phyloP scores from a whole-genome alignment of 208 protist genomes.

The Novymonas esmeraldas region DNA sequence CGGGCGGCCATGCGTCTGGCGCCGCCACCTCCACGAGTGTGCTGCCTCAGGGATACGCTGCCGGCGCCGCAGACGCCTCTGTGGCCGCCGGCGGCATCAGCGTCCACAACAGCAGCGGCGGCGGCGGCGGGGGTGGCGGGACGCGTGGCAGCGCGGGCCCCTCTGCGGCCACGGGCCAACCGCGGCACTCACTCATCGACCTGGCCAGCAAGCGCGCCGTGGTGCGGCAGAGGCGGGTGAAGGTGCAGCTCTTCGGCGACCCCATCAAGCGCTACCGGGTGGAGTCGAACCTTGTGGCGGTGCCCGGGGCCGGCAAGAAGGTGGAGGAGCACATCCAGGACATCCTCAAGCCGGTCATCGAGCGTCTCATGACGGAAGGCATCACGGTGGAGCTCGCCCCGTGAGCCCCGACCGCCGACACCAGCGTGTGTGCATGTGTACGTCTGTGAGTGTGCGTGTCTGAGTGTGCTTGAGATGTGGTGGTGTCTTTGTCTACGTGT shows the following conservation, averaged over 20 bases:
- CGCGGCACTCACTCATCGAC: slow-evolving; percentile 50
- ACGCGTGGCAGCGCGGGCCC: neutral
- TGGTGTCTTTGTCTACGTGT: no score
- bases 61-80: neutral
- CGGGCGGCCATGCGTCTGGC: neutral
- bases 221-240: slow-evolving; percentile 58
- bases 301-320: slow-evolving; percentile 75
- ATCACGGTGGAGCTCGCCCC: slow-evolving; percentile 44
- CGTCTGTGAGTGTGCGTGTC: neutral
- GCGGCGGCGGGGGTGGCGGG: no score
- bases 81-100: neutral
- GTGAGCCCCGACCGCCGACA: neutral
- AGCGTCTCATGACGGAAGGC: slow-evolving; percentile 82
- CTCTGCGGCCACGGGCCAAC: neutral
- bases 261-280: slow-evolving; percentile 84
- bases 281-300: slow-evolving; percentile 76
- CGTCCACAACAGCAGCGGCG: no score
- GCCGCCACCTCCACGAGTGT: slow-evolving; percentile 5
- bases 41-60: neutral
- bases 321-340: slow-evolving; percentile 76
- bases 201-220: slow-evolving; percentile 48
- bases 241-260: slow-evolving; percentile 85
- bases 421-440: neutral
- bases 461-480: no score
- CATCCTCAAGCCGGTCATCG: slow-evolving; percentile 80